Percentiles rank a stretch among this genome's conserved stretches.
These are phyloP conservation scores for Tremella mesenterica DNA, from an alignment of 768 basidiomycete genomes.

Conservation along the genomic window DNA sequence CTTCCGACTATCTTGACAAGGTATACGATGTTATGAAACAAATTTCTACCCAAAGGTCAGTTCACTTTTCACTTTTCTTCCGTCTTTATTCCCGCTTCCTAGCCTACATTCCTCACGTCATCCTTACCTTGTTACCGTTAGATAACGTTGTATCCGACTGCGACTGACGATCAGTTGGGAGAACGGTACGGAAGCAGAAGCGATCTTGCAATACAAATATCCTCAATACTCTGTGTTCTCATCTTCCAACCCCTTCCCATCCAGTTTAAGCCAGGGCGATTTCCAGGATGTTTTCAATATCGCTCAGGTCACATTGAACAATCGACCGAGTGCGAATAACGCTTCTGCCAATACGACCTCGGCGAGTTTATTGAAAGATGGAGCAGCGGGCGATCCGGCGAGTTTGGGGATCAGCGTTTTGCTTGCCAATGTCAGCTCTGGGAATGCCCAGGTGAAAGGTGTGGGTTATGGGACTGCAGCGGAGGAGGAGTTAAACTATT, in stretches of 20 bases:
- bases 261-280: slow-evolving; percentile 12
- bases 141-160: neutral
- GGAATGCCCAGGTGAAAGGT: slow-evolving; percentile 26
- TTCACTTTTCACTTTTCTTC: neutral
- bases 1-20: slow-evolving; percentile 19
- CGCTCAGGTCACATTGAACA: slow-evolving; percentile 31
- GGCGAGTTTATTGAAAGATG: slow-evolving; percentile 29
- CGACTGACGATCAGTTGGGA: slow-evolving; percentile 29
- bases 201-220: slow-evolving; percentile 37
- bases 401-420: slow-evolving; percentile 36
- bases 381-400: slow-evolving; percentile 42
- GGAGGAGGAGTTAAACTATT: slow-evolving; percentile 29
- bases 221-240: slow-evolving; percentile 33
- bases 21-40: slow-evolving; percentile 36
- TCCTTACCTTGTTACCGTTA: neutral
- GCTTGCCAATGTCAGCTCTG: slow-evolving; percentile 24
- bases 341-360: slow-evolving; percentile 6
- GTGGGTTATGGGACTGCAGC: slow-evolving; percentile 39
- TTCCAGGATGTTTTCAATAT: slow-evolving; percentile 29
- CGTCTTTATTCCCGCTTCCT: neutral
- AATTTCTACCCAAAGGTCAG: slow-evolving; percentile 27
- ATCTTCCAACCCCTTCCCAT: slow-evolving; percentile 17
- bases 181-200: slow-evolving; percentile 39
- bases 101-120: neutral
- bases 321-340: slow-evolving; percentile 24